phyloP scores from a whole-genome alignment of 169 alveolate species.

The Eimeria maxima region DNA sequence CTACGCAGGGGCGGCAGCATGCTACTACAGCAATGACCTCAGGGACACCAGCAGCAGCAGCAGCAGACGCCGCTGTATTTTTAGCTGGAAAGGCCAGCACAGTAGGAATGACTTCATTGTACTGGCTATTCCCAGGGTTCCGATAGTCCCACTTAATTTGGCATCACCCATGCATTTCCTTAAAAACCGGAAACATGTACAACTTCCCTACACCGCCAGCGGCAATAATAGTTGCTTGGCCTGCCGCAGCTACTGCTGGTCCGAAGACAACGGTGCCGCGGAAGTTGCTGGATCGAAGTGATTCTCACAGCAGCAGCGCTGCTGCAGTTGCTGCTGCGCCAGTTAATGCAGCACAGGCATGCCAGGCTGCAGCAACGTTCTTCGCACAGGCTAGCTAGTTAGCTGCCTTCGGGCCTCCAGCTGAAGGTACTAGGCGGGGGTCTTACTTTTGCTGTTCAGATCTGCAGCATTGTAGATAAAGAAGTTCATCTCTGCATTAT shows the following conservation, averaged over 20 bases:
- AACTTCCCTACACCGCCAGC: no score
- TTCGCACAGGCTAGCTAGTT: background rate
- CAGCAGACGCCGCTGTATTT: background rate
- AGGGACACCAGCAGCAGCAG: background rate
- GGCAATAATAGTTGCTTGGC: background rate
- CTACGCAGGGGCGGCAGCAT: background rate
- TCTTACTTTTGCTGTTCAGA: background rate
- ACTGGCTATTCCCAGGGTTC: background rate
- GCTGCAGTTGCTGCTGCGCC: background rate
- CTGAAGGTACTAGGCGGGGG: background rate
- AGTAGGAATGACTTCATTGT: background rate
- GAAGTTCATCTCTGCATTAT: background rate
- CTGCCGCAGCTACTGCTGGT: constrained; percentile 5
- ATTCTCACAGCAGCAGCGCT: background rate
- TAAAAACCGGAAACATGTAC: background rate
- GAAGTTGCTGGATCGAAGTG: background rate
- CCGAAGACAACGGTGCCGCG: background rate
- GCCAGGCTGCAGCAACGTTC: background rate
- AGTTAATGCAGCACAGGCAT: background rate
- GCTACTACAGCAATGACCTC: background rate
- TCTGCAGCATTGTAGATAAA: constrained; percentile 15
- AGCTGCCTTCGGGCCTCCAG: no score
- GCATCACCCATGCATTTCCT: background rate
- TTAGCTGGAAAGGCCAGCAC: background rate
- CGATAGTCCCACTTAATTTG: background rate